Evolutionary conservation across 768 basidiomycete genomes (phyloP).

Genomic region (Tephrocybe sp.): DNA sequence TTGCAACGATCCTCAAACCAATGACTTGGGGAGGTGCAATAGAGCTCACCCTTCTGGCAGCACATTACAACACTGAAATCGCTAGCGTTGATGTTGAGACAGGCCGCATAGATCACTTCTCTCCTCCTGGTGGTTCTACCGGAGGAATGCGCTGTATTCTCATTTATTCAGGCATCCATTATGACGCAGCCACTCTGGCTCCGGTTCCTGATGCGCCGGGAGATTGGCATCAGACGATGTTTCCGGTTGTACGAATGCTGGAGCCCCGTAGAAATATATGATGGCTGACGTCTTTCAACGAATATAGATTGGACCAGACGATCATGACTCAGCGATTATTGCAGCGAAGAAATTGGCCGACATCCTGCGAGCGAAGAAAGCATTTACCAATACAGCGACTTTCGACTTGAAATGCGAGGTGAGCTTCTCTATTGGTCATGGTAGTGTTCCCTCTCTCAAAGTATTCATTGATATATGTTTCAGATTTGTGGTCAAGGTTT

Average conservation of each 20-base stretch:
- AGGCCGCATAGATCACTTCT: constrained; percentile 83
- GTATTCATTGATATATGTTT: not conserved
- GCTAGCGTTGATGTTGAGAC: constrained; percentile 91
- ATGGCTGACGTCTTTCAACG: not conserved
- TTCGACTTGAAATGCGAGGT: constrained; percentile 91
- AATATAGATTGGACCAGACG: constrained; percentile 28
- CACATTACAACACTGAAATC: constrained; percentile 84
- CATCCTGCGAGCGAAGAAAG: constrained; percentile 72
- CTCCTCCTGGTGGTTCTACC: constrained; percentile 45
- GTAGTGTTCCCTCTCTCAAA: not conserved
- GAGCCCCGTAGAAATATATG: not conserved
- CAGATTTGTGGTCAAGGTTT: constrained; percentile 82
- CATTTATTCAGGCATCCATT: constrained; percentile 97
- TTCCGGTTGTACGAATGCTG: constrained; percentile 51
- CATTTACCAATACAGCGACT: constrained; percentile 89
- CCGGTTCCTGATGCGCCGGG: constrained; percentile 72
- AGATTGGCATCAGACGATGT: constrained; percentile 90
- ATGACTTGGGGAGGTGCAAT: constrained; percentile 95
- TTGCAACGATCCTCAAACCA: constrained; percentile 76
- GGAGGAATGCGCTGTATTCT: constrained; percentile 59
- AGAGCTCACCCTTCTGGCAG: constrained; percentile 83
- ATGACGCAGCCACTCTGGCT: constrained; percentile 86
- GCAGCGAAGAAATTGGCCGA: constrained; percentile 74
- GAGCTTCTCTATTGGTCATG: constrained; percentile 21
- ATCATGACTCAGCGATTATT: constrained; percentile 54